These are phyloP conservation scores for Isoetes taiwanensis DNA, from an alignment of 75 land plant species.

Conservation along the genomic window DNA sequence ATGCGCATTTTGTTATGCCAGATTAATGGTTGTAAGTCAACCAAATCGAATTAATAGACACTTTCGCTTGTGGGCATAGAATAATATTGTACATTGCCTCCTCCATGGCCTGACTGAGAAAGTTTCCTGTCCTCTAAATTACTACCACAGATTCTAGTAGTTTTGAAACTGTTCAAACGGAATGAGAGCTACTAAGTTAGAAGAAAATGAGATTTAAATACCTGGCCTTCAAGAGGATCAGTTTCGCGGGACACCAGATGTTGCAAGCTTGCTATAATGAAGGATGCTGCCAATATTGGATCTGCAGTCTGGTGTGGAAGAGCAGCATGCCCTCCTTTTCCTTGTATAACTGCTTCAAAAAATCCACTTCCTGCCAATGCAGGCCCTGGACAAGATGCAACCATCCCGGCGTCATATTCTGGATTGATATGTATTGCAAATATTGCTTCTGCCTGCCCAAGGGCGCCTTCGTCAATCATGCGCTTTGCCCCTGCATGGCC, in stretches of 20 bases:
- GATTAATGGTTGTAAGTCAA: too few relatives aligned
- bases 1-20: too few relatives aligned
- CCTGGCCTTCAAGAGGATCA: conserved; percentile 46
- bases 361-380: conserved; percentile 31
- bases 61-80: too few relatives aligned
- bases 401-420: conserved; percentile 23
- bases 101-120: too few relatives aligned
- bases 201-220: background rate
- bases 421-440: conserved; percentile 54
- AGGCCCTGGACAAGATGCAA: conserved; percentile 41
- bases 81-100: too few relatives aligned
- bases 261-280: conserved; percentile 49
- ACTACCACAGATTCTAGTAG: too few relatives aligned
- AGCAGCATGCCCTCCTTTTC: conserved; percentile 62
- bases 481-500: conserved; percentile 46
- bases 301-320: conserved; percentile 33
- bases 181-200: too few relatives aligned
- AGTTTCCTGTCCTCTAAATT: too few relatives aligned
- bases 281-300: conserved; percentile 47
- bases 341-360: conserved; percentile 35
- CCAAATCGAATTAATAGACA: too few relatives aligned
- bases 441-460: conserved; percentile 40
- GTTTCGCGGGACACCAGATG: conserved; percentile 53
- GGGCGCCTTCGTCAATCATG: conserved; percentile 52
- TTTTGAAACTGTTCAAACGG: background rate